These are phyloP conservation scores for Penicillium mononematosum DNA, from an alignment of 495 filamentous ascomycete species.

Conservation along the genomic window DNA sequence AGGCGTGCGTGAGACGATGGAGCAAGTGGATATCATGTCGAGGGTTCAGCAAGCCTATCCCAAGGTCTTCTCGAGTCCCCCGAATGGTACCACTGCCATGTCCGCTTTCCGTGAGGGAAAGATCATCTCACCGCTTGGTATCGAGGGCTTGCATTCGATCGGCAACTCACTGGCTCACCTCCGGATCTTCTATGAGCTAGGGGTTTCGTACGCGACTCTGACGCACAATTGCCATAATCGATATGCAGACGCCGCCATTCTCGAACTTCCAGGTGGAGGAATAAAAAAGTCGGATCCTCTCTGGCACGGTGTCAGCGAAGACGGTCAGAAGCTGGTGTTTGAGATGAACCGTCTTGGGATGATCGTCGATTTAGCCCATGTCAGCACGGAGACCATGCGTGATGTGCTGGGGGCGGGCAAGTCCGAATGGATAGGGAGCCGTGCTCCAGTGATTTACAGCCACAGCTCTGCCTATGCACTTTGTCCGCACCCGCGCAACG, in stretches of 20 bases:
- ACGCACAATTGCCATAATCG: slow-evolving; percentile 93
- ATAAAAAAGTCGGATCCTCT: slow-evolving; percentile 46
- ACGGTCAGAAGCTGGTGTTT: slow-evolving; percentile 58
- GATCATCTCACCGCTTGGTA: slow-evolving; percentile 70
- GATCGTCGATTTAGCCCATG: slow-evolving; percentile 56
- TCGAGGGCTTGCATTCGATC: slow-evolving; percentile 95
- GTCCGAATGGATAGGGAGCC: slow-evolving; percentile 43
- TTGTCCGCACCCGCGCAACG: slow-evolving; percentile 58
- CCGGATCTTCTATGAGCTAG: slow-evolving; percentile 69
- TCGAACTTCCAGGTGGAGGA: slow-evolving; percentile 45
- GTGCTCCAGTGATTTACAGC: slow-evolving; percentile 57
- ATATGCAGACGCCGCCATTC: slow-evolving; percentile 81
- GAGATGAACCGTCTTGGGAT: slow-evolving; percentile 59
- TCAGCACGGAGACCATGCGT: slow-evolving; percentile 55
- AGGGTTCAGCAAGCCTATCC: slow-evolving; percentile 70
- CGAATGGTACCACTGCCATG: slow-evolving; percentile 58
- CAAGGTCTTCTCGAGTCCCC: slow-evolving; percentile 57
- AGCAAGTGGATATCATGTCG: slow-evolving; percentile 79
- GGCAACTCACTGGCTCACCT: slow-evolving; percentile 80
- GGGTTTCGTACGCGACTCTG: slow-evolving; percentile 88
- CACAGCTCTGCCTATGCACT: slow-evolving; percentile 55
- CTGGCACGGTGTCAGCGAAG: slow-evolving; percentile 64
- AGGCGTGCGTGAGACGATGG: slow-evolving; percentile 70
- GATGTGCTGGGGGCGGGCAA: slow-evolving; percentile 51
- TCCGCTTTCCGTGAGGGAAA: slow-evolving; percentile 58